These are phyloP conservation scores for Lathyrus sativus DNA, from an alignment of 306 rosid genomes.

Conservation along the genomic window DNA sequence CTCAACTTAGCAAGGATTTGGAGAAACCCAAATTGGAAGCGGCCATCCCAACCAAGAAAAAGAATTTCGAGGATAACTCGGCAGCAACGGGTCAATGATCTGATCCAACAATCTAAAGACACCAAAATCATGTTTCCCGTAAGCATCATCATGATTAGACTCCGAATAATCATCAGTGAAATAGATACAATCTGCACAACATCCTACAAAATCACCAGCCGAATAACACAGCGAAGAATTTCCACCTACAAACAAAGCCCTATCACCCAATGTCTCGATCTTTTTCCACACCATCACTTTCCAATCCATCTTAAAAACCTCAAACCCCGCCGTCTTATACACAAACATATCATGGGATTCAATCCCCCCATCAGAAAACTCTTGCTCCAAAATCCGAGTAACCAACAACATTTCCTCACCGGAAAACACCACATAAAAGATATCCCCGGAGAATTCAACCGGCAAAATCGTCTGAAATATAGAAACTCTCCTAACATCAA, in stretches of 20 bases:
- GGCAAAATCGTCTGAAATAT: slow-evolving; percentile 26
- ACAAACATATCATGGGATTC: neutral
- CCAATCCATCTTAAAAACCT: slow-evolving; percentile 61
- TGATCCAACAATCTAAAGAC: slow-evolving; percentile 52
- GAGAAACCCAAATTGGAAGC: slow-evolving; percentile 71
- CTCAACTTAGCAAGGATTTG: slow-evolving; percentile 54
- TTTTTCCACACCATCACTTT: slow-evolving; percentile 44
- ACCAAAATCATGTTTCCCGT: slow-evolving; percentile 64
- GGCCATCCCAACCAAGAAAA: slow-evolving; percentile 43
- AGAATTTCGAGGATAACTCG: slow-evolving; percentile 47
- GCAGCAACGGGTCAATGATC: slow-evolving; percentile 53
- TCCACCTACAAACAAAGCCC: slow-evolving; percentile 58
- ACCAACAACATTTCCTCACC: slow-evolving; percentile 54
- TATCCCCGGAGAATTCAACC: slow-evolving; percentile 43
- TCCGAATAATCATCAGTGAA: slow-evolving; percentile 69
- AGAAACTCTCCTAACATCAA: slow-evolving; percentile 38
- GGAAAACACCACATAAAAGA: slow-evolving; percentile 56
- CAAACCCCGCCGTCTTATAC: slow-evolving; percentile 57
- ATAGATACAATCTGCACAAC: slow-evolving; percentile 59
- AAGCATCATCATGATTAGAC: slow-evolving; percentile 48
- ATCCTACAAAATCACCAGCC: slow-evolving; percentile 55
- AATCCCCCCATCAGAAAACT: slow-evolving; percentile 23
- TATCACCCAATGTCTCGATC: slow-evolving; percentile 53
- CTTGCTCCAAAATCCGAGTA: slow-evolving; percentile 48
- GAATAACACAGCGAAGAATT: slow-evolving; percentile 58